A percentile compares a stretch with the other conserved stretches of the same genome.
Evolutionary conservation across 148 eudicot species (phyloP).

Genomic region (Silene uniflora): DNA sequence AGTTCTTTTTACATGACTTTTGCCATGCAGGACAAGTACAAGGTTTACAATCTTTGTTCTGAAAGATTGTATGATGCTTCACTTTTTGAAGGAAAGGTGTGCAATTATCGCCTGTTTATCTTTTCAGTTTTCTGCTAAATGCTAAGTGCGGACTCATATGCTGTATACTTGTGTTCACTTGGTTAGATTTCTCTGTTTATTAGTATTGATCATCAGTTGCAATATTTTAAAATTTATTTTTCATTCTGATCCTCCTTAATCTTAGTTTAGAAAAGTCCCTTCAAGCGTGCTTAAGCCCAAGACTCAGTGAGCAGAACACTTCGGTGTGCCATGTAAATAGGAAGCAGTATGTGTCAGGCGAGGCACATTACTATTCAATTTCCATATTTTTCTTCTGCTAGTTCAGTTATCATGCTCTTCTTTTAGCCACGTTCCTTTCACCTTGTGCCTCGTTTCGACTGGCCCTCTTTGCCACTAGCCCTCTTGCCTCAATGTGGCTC

Average conservation of each 20-base stretch:
- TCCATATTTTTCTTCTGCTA: too few species aligned
- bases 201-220: background rate
- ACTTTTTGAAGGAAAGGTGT: conserved; percentile 95
- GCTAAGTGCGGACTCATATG: background rate
- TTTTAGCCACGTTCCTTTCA: too few species aligned
- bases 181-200: background rate
- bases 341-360: too few species aligned
- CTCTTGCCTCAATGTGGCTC: too few species aligned
- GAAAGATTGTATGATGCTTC: conserved; percentile 98
- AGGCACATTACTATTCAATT: too few species aligned
- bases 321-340: too few species aligned
- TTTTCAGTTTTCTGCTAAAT: background rate
- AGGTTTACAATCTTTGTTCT: conserved; percentile 98
- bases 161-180: background rate
- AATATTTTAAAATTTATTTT: background rate
- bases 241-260: background rate
- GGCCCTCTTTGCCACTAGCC: too few species aligned
- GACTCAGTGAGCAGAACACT: too few species aligned
- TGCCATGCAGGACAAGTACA: conserved; percentile 75
- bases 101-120: conserved; percentile 13
- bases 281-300: too few species aligned
- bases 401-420: too few species aligned
- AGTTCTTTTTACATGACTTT: conserved; percentile 8
- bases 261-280: too few species aligned
- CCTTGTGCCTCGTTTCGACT: too few species aligned